These are phyloP conservation scores for Brettanomyces anomalus DNA, from an alignment of 805 yeast species.

Conservation along the genomic window DNA sequence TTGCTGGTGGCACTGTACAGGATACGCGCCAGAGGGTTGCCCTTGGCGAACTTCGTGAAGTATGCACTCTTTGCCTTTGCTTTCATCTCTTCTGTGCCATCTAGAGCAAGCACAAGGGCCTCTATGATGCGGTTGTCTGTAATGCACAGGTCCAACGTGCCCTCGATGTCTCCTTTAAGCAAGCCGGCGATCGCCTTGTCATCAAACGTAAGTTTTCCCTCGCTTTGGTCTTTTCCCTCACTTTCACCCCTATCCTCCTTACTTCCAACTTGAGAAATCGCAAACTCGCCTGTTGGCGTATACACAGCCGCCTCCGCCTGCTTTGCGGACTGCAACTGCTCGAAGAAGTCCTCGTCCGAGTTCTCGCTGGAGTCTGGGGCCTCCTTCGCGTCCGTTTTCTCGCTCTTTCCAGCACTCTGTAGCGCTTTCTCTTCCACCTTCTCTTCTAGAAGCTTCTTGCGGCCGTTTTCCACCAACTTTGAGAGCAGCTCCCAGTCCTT, in stretches of 20 bases:
- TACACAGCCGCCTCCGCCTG: slow-evolving; percentile 13
- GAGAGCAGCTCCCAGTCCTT: slow-evolving; percentile 59
- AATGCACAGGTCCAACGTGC: slow-evolving; percentile 63
- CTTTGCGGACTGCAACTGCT: slow-evolving; percentile 19
- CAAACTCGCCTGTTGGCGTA: slow-evolving; percentile 49
- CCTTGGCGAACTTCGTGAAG: slow-evolving; percentile 45
- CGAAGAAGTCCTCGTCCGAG: slow-evolving; percentile 33
- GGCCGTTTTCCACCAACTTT: slow-evolving; percentile 42
- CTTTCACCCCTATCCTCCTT: too few species aligned
- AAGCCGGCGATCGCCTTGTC: slow-evolving; percentile 43
- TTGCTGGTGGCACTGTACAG: slow-evolving; percentile 54
- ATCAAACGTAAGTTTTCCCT: slow-evolving; percentile 25
- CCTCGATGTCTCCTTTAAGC: slow-evolving; percentile 50
- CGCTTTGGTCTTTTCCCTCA: slow-evolving; percentile 4
- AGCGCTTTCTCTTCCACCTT: slow-evolving; percentile 6
- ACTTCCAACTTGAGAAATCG: too few species aligned
- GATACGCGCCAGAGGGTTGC: slow-evolving; percentile 59
- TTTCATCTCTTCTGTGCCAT: slow-evolving; percentile 53
- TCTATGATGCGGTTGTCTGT: slow-evolving; percentile 58
- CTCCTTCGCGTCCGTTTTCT: not conserved
- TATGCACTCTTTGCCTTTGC: slow-evolving; percentile 64
- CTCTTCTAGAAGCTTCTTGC: slow-evolving; percentile 38
- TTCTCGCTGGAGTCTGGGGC: not conserved
- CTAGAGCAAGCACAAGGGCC: slow-evolving; percentile 73
- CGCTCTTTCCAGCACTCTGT: slow-evolving; percentile 1